phyloP scores from a whole-genome alignment of 495 filamentous ascomycete species.

The Hypoxylon fuscum region DNA sequence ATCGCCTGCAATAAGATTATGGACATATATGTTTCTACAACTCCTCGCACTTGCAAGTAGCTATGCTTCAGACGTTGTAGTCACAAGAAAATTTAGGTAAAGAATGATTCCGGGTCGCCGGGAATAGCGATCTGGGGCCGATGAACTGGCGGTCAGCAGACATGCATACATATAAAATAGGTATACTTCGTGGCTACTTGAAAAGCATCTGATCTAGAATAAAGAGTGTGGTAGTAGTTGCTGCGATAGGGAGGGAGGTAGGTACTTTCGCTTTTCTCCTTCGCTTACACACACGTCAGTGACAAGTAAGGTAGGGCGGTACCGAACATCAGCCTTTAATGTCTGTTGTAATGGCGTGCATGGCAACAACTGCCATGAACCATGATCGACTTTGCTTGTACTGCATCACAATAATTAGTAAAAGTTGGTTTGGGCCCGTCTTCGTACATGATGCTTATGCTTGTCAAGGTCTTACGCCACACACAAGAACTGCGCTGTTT shows the following conservation, averaged over 20 bases:
- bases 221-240: not conserved
- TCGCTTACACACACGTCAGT: constrained; percentile 29
- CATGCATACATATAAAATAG: constrained; percentile 20
- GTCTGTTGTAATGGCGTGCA: constrained; percentile 44
- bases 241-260: not conserved
- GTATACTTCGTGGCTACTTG: not conserved
- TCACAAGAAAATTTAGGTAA: no score
- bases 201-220: not conserved
- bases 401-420: constrained; percentile 43
- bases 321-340: constrained; percentile 38
- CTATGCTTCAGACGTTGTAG: no score
- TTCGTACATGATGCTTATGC: constrained; percentile 45
- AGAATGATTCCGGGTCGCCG: constrained; percentile 38
- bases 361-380: constrained; percentile 46
- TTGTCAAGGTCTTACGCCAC: constrained; percentile 37
- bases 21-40: constrained; percentile 8
- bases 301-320: constrained; percentile 29
- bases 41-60: constrained; percentile 2
- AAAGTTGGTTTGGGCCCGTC: constrained; percentile 44
- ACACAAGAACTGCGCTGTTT: constrained; percentile 23
- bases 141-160: constrained; percentile 49
- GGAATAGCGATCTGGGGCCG: constrained; percentile 42
- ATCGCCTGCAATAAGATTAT: constrained; percentile 26
- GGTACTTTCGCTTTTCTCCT: constrained; percentile 5
- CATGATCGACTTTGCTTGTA: constrained; percentile 46